Conservation (phyloP, 345 rosid genomes). For the Conringia planisiliqua region DNA sequence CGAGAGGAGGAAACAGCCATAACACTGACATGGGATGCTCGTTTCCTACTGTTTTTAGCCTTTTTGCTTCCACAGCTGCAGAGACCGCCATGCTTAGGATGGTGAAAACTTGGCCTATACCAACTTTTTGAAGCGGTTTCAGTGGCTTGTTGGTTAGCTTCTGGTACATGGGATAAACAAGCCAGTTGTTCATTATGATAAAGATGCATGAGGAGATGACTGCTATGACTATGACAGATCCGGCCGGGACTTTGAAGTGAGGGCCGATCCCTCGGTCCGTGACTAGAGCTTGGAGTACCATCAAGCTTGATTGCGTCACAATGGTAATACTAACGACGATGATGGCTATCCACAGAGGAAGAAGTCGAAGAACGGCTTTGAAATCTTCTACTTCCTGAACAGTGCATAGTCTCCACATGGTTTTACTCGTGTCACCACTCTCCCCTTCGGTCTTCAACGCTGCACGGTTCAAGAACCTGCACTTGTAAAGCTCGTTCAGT, state of each 20-base stretch:
- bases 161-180: slow-evolving; percentile 34
- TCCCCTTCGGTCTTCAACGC: slow-evolving; percentile 42
- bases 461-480: slow-evolving; percentile 23
- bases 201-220: slow-evolving; percentile 25
- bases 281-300: slow-evolving; percentile 49
- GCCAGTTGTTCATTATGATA: slow-evolving; percentile 27
- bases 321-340: slow-evolving; percentile 37
- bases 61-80: slow-evolving; percentile 40
- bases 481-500: background rate
- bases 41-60: slow-evolving; percentile 28
- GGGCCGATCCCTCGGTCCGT: slow-evolving; percentile 43
- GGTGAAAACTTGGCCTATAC: slow-evolving; percentile 42
- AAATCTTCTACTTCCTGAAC: slow-evolving; percentile 57
- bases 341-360: slow-evolving; percentile 39
- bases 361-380: slow-evolving; percentile 42
- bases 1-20: slow-evolving; percentile 51
- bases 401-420: slow-evolving; percentile 48
- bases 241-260: slow-evolving; percentile 46
- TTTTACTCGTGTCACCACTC: slow-evolving; percentile 17
- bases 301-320: slow-evolving; percentile 31
- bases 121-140: slow-evolving; percentile 41
- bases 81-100: slow-evolving; percentile 31
- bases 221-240: slow-evolving; percentile 37
- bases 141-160: slow-evolving; percentile 14
- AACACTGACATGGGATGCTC: slow-evolving; percentile 36